Percentiles rank a stretch among this genome's conserved stretches.
These are phyloP conservation scores for Fusarium lateritium DNA, from an alignment of 2,329 filamentous ascomycete genomes.

Conservation along the genomic window DNA sequence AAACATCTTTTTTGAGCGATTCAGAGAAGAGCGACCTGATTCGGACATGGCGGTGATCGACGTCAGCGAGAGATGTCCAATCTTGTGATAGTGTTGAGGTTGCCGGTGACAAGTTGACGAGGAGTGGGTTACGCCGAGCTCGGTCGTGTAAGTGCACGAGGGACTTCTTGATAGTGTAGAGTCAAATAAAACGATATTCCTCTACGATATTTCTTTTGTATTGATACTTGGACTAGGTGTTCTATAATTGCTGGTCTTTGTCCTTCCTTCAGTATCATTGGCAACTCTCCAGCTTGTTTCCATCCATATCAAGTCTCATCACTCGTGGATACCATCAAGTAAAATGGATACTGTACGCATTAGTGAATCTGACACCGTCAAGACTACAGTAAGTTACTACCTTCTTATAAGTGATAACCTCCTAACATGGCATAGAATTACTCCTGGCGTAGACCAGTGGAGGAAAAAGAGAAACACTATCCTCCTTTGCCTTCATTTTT, in stretches of 20 bases:
- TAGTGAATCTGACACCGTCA: background rate
- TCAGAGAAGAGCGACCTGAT: background rate
- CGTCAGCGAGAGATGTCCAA: conserved; percentile 2
- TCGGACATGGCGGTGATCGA: conserved; percentile 4
- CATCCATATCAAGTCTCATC: background rate
- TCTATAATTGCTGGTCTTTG: background rate
- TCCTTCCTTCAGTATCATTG: background rate
- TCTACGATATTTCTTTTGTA: too few species aligned
- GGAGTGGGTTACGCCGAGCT: background rate
- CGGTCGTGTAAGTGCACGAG: background rate
- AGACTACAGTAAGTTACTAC: background rate
- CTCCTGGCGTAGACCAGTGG: background rate
- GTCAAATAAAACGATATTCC: background rate
- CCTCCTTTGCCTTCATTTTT: conserved; percentile 18
- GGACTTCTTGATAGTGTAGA: background rate
- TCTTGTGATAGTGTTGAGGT: conserved; percentile 11
- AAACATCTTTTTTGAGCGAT: background rate
- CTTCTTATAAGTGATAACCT: accelerated
- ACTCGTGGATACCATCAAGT: background rate
- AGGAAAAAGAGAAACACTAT: conserved; percentile 5
- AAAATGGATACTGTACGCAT: conserved; percentile 9
- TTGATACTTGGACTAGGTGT: background rate
- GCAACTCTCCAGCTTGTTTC: background rate
- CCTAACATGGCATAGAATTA: conserved; percentile 17
- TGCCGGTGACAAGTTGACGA: conserved; percentile 6